A percentile compares a stretch with the other conserved stretches of the same genome.
Evolutionary conservation across 2,329 filamentous ascomycete species (phyloP).

Genomic region (Apiospora phragmitis): DNA sequence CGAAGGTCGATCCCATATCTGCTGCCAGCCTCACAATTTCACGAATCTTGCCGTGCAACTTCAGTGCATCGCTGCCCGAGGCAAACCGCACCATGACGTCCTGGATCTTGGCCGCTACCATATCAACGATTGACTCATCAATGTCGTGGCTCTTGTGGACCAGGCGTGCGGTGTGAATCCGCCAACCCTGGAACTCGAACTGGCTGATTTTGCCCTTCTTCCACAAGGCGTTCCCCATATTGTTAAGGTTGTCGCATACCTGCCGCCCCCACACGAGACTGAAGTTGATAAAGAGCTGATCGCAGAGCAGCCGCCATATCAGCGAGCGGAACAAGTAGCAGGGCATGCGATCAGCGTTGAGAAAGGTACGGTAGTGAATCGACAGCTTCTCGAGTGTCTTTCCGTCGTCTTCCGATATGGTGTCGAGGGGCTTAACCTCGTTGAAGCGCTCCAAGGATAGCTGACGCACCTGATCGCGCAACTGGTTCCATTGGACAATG

Average conservation of each 20-base stretch:
- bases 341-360: conserved; percentile 20
- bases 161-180: conserved; percentile 23
- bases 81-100: conserved; percentile 22
- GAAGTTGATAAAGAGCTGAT: conserved; percentile 23
- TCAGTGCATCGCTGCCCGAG: conserved; percentile 12
- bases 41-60: conserved; percentile 16
- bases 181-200: conserved; percentile 23
- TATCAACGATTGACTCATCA: conserved; percentile 20
- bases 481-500: conserved; percentile 21
- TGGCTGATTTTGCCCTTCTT: neutral
- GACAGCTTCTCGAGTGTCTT: conserved; percentile 26
- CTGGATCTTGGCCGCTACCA: conserved; percentile 20
- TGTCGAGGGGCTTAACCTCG: conserved; percentile 14
- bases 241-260: conserved; percentile 17
- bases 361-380: conserved; percentile 28
- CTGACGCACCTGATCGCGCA: conserved; percentile 23
- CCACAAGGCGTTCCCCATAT: conserved; percentile 13
- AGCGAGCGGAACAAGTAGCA: conserved; percentile 29
- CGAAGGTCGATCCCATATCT: conserved; percentile 23
- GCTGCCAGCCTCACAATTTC: conserved; percentile 23
- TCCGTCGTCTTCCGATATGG: conserved; percentile 19
- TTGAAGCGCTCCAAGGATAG: conserved; percentile 24
- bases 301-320: conserved; percentile 30
- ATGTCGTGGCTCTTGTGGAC: conserved; percentile 20
- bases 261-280: conserved; percentile 27